Base-by-base conservation (phyloP, 225 moss, liverwort and hornwort genomes). In the Antitrichia curtipendula region DNA sequence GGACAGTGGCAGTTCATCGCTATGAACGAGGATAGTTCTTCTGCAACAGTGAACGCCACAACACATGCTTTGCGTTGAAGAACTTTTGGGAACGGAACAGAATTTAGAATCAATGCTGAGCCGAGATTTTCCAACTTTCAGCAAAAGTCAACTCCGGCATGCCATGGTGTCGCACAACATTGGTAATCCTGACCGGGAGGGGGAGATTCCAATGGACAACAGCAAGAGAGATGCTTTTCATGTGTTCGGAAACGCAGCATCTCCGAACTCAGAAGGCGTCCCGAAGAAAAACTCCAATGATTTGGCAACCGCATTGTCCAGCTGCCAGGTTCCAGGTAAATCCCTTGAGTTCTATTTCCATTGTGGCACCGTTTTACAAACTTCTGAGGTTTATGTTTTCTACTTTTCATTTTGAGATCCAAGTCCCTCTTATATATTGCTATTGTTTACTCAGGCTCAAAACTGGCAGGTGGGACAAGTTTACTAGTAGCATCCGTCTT, bases 381-480 rank as follows among this genome's bases (percentile, higher is more conserved):
- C 32, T 81, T 47, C 69, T 91, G 57, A 78, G 63, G 31, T 27
- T 41, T 78, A 32, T 66, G 72, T 61, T 54, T 52, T 59, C 43
- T 31, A 53, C 6, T 62, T 86, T 32, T 61, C 32, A 57, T 41
- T 88, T 59, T 82, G 85, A 86, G 64, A 77, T 85, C 87, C 84
- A 90, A 89, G 88, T 78, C 88, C 88, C 83, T 85, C 93, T 90
- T 88, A 89, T 88, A 82, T 87, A 87, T 72, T 91, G 90, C 90
- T 84, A 89, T 81, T 91, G 86, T 91, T 88, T 86, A 88, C 88
- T 88, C 90, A 90, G 92, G 88, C 90, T 92, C 90, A 82, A 88
- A 89, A 84, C 88, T 88, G 79, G 91, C 91, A 92, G 94, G 94
- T 91, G 92, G 91, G 72, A 93, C 92, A 82, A 94, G 92, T 92